phyloP scores from a whole-genome alignment of 2,329 filamentous ascomycete species.

The Leptosphaerulina australis region DNA sequence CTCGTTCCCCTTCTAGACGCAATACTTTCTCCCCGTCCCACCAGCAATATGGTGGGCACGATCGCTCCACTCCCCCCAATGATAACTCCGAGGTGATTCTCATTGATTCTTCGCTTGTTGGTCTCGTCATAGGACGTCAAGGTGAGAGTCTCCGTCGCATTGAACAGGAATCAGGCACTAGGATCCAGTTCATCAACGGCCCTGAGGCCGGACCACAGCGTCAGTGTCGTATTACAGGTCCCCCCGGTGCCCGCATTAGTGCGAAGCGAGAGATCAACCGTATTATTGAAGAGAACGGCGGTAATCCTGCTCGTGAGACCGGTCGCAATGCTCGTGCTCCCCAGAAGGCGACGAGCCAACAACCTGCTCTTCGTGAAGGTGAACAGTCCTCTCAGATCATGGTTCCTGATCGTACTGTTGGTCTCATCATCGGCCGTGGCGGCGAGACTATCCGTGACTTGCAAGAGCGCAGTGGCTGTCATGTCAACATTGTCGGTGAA shows the following conservation, averaged over 20 bases:
- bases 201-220: constrained; percentile 75
- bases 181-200: constrained; percentile 86
- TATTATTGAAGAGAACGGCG: constrained; percentile 85
- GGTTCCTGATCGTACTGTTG: constrained; percentile 91
- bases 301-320: constrained; percentile 52
- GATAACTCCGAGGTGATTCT: constrained; percentile 82
- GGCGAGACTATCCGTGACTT: constrained; percentile 92
- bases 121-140: constrained; percentile 87
- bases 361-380: constrained; percentile 69
- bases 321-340: constrained; percentile 49
- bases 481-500: constrained; percentile 93
- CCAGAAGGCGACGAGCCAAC: constrained; percentile 47
- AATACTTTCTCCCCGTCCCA: constrained; percentile 66
- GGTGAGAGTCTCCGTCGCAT: constrained; percentile 88
- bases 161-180: constrained; percentile 79
- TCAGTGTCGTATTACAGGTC: constrained; percentile 85
- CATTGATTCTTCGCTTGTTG: constrained; percentile 85
- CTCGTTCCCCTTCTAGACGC: constrained; percentile 69
- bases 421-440: constrained; percentile 89
- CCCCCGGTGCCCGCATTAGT: constrained; percentile 71
- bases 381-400: constrained; percentile 91
- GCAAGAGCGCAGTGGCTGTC: constrained; percentile 89
- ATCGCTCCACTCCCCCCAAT: constrained; percentile 65
- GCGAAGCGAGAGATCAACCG: constrained; percentile 83
- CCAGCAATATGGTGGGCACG: constrained; percentile 53